Conservation (phyloP, 2,329 filamentous ascomycete genomes). For the Colletotrichum tropicicola region DNA sequence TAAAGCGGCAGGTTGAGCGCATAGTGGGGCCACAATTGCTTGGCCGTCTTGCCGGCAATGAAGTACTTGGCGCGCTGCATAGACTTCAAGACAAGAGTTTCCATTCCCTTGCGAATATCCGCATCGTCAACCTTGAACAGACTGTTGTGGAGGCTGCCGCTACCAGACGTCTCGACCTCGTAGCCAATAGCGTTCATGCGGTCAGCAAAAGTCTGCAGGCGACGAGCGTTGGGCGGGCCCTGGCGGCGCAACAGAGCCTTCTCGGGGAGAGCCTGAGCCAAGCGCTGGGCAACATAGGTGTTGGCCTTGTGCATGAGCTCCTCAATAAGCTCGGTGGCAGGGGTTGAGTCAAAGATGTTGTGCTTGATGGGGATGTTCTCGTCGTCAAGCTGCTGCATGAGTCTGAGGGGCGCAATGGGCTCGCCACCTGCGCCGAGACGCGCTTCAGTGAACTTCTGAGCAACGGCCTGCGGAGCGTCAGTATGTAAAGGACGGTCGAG, state of each 20-base stretch:
- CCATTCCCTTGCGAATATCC: conserved; percentile 96
- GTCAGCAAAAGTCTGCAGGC: conserved; percentile 89
- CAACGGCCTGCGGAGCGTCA: conserved; percentile 66
- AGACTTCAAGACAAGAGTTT: conserved; percentile 92
- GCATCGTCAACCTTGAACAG: conserved; percentile 91
- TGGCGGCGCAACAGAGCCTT: conserved; percentile 94
- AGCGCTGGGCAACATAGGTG: conserved; percentile 84
- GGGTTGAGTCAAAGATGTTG: conserved; percentile 93
- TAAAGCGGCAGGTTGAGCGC: conserved; percentile 92
- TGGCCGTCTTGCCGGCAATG: conserved; percentile 80
- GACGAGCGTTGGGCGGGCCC: conserved; percentile 83
- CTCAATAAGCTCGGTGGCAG: conserved; percentile 92
- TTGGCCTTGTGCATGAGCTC: conserved; percentile 96
- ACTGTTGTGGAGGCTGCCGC: conserved; percentile 91
- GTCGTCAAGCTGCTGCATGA: conserved; percentile 94
- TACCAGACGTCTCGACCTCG: conserved; percentile 88
- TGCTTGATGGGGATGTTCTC: conserved; percentile 97
- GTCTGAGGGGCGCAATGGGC: conserved; percentile 84
- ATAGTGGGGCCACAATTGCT: conserved; percentile 87
- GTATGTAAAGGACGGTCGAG: conserved; percentile 3
- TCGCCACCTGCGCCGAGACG: conserved; percentile 83
- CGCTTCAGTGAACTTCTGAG: conserved; percentile 89
- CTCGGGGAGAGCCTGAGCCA: conserved; percentile 82
- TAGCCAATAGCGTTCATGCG: conserved; percentile 93
- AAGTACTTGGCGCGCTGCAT: conserved; percentile 98